phyloP scores from a whole-genome alignment of 805 yeast genomes.

The Spathaspora sp. region DNA sequence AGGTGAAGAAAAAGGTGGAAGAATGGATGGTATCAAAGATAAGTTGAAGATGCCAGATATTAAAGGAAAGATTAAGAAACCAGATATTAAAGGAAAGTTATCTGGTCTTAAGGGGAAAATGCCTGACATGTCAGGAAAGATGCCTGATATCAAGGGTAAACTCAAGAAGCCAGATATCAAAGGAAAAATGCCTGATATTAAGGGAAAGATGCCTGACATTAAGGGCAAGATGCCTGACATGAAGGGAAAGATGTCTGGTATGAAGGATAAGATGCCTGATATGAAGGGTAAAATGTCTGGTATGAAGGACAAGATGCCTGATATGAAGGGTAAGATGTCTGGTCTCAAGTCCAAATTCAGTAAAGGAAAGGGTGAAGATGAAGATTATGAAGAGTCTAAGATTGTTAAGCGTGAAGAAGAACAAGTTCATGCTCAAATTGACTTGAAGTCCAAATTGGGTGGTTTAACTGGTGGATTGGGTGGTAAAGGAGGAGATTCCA shows the following conservation, averaged over 20 bases:
- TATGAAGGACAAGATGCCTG: not conserved
- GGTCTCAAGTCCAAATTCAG: conserved; percentile 2
- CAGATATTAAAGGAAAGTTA: conserved; percentile 1
- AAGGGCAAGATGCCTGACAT: not conserved
- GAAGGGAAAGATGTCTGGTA: not conserved
- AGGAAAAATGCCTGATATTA: conserved; percentile 1
- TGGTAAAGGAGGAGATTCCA: not conserved
- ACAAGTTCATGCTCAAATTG: not conserved
- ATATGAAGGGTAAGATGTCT: not conserved
- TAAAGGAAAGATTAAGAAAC: not conserved
- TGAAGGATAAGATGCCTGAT: conserved; percentile 1
- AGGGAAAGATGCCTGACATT: not conserved
- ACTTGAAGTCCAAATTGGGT: not conserved
- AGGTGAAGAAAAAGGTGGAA: not conserved
- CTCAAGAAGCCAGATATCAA: not conserved
- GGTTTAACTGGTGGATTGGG: conserved; percentile 1
- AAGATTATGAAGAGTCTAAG: conserved; percentile 2
- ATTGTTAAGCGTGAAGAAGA: not conserved
- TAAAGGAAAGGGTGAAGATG: conserved; percentile 3
- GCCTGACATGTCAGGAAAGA: not conserved
- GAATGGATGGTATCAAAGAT: not conserved
- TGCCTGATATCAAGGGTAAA: conserved; percentile 1
- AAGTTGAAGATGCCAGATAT: conserved; percentile 1
- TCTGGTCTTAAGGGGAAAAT: not conserved
- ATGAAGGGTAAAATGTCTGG: conserved; percentile 1